These are phyloP conservation scores for Cystobasidium ongulense DNA, from an alignment of 768 basidiomycete genomes.

Conservation along the genomic window DNA sequence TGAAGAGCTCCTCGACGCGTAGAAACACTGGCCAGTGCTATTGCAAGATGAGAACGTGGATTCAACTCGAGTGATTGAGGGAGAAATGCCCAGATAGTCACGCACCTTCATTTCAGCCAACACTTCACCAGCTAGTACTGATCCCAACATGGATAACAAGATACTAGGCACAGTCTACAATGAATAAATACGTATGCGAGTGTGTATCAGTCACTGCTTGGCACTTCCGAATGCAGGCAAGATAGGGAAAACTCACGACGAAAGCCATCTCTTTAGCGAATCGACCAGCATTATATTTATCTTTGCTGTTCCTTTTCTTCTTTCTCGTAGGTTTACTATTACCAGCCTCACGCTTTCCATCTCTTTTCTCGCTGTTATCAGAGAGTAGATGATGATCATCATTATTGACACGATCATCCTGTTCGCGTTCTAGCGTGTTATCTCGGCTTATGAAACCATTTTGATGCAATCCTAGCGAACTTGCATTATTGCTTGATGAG, in stretches of 20 bases:
- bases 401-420: too few species aligned
- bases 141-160: conserved; percentile 68
- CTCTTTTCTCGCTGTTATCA: neutral
- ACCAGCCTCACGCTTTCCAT: neutral
- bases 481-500: neutral
- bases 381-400: neutral
- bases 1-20: conserved; percentile 85
- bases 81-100: conserved; percentile 21
- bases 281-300: neutral
- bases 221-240: neutral
- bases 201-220: too few species aligned
- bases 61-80: neutral
- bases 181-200: neutral
- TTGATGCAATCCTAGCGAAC: conserved; percentile 12
- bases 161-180: conserved; percentile 76
- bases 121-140: conserved; percentile 83
- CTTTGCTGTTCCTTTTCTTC: neutral
- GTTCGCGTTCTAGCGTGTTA: neutral
- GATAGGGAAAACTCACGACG: conserved; percentile 9
- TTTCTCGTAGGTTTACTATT: neutral
- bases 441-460: conserved; percentile 20
- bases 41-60: conserved; percentile 20
- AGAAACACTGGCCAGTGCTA: conserved; percentile 83
- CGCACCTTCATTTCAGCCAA: conserved; percentile 75
- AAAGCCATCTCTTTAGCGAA: conserved; percentile 28